These are phyloP conservation scores for Naganishia randhawae DNA, from an alignment of 768 basidiomycete species.

Conservation along the genomic window DNA sequence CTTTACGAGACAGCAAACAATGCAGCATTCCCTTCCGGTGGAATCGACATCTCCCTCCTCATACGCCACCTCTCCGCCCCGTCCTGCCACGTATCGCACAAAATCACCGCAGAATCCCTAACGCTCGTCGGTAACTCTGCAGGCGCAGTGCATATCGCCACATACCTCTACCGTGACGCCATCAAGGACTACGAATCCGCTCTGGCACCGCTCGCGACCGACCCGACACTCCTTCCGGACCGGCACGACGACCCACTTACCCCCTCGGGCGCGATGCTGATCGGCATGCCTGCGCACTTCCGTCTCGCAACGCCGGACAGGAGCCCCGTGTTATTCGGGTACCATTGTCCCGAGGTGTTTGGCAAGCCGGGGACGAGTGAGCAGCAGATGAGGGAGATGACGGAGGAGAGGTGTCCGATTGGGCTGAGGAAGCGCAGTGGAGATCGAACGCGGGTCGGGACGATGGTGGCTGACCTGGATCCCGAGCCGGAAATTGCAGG, in stretches of 20 bases:
- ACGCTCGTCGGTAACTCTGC: conserved; percentile 20
- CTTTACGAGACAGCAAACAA: conserved; percentile 11
- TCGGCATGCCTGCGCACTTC: conserved; percentile 22
- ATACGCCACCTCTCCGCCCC: conserved; percentile 4
- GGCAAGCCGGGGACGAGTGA: neutral
- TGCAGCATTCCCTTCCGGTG: conserved; percentile 23
- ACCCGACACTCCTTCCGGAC: neutral
- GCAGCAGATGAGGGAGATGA: neutral
- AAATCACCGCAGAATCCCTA: neutral
- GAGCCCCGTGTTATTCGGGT: conserved; percentile 10
- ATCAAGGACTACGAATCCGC: neutral
- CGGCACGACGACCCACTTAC: neutral
- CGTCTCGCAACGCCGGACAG: neutral
- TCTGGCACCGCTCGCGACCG: conserved; percentile 1
- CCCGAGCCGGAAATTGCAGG: conserved; percentile 22
- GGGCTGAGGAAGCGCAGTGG: conserved; percentile 17
- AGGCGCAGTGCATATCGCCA: conserved; percentile 16
- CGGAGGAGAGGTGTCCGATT: conserved; percentile 14
- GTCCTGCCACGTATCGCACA: neutral
- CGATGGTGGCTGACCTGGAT: conserved; percentile 18
- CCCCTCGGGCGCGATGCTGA: neutral
- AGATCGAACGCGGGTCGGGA: conserved; percentile 11
- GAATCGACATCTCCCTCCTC: conserved; percentile 19
- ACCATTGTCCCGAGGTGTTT: conserved; percentile 14
- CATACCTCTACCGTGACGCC: conserved; percentile 24